phyloP scores from a whole-genome alignment of 805 yeast genomes.

The Citeromyces matritensis region DNA sequence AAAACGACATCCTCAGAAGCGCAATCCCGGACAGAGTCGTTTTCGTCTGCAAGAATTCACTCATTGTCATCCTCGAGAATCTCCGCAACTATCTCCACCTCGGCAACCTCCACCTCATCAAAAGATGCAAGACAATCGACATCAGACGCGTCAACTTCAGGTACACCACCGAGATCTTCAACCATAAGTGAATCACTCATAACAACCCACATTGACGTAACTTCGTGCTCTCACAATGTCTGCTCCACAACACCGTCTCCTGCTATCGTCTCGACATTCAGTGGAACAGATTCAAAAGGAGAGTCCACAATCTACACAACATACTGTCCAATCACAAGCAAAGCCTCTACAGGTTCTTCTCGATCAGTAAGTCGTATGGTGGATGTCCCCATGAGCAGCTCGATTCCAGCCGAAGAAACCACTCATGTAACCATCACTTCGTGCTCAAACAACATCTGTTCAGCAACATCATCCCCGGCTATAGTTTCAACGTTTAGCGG shows the following conservation, averaged over 20 bases:
- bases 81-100: background rate
- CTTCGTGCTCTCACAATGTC: background rate
- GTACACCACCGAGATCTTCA: no score
- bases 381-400: background rate
- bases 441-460: background rate
- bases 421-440: conserved; percentile 1
- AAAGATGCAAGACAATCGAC: background rate
- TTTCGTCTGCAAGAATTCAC: background rate
- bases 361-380: no score
- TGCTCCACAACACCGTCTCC: background rate
- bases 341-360: no score
- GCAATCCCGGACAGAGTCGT: background rate
- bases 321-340: background rate
- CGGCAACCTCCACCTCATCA: background rate
- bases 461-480: background rate
- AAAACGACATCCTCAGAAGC: background rate
- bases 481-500: background rate
- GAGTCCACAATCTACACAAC: background rate
- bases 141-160: no score
- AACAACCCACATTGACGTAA: no score
- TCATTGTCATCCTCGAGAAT: background rate
- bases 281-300: background rate
- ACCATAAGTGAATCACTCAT: no score
- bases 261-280: background rate
- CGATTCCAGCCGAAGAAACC: background rate